These are phyloP conservation scores for Datura wrightii DNA, from an alignment of 257 asterid genomes.

Conservation along the genomic window DNA sequence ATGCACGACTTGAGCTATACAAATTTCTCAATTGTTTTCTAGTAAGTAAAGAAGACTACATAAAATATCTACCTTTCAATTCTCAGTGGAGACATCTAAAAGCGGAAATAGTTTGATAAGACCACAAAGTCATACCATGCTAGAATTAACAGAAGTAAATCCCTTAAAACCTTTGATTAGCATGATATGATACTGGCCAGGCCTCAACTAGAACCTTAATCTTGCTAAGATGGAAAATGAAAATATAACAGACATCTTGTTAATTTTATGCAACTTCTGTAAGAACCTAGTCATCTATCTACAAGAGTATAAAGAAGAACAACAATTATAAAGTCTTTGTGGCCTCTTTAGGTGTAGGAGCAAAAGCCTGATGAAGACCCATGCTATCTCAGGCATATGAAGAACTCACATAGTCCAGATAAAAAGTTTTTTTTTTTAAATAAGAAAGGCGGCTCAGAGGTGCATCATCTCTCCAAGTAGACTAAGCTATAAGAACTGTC, in stretches of 20 bases:
- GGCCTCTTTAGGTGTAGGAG: background rate
- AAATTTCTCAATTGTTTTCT: background rate
- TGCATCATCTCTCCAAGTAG: conserved; percentile 16
- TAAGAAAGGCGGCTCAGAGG: background rate
- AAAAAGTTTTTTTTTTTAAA: background rate
- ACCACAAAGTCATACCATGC: background rate
- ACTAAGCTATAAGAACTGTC: background rate
- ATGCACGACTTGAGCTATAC: conserved; percentile 17
- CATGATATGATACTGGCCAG: conserved; percentile 5
- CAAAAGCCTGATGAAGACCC: conserved; percentile 14
- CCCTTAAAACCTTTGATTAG: background rate
- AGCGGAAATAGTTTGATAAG: background rate
- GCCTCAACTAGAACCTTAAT: background rate
- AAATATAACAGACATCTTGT: background rate
- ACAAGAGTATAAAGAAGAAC: conserved; percentile 19
- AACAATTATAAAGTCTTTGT: background rate
- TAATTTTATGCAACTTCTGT: background rate
- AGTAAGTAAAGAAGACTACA: background rate
- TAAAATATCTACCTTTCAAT: background rate
- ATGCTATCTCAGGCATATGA: conserved; percentile 7
- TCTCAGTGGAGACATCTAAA: background rate
- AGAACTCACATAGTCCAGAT: background rate
- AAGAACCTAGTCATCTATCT: conserved; percentile 2
- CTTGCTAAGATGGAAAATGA: background rate
- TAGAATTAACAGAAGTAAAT: background rate